Base-by-base conservation (phyloP, 345 rosid genomes). In the Balakata baccata region DNA sequence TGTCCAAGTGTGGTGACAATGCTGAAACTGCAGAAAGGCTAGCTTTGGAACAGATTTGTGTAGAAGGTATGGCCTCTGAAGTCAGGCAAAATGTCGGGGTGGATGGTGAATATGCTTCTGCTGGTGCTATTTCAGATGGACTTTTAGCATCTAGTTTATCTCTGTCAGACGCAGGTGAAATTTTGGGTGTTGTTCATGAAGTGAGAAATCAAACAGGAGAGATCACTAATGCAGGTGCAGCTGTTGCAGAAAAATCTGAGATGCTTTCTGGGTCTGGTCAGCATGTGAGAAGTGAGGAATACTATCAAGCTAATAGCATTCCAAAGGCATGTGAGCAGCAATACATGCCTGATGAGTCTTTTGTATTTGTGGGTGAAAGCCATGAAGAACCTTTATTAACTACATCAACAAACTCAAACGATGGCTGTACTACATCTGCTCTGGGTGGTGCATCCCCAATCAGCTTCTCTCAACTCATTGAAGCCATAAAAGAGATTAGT, bases 391-490 rank as follows among this genome's bases (percentile, higher is more conserved):
- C 83, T 84, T 43, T 56, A 68, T 79, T 58, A 70, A 69, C 63
- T 53, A 79, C 72, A 71, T 46, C 37, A 16, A 25, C 71, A 46
- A 76, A 43, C 69, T 76, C 76, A 57, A 70, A 81, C 52, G 81
- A 47, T 62, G 79, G 66, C 20, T 71, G 34, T 53, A 61, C 74
- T 37, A 46, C 69, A 58, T 78, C 78, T 70, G 66, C 74, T 74
- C 72, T 23, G 77, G 74, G 64, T 17, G 85, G 81, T 79, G 75
- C 61, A 25, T 45, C 37, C 68, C 59, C 85, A 29, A 63, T 86
- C 64, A 78, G 80, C 81, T 77, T 88, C 71, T 65, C 72, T 41
- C 85, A 89, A 78, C 86, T 89, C 50, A 69, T 81, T 39, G 87
- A 82, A 63, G 79, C 70, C 38, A 78, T 89, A 54, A 81, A 77